Conservation (phyloP, 768 basidiomycete species). For the Inosperma sp. region DNA sequence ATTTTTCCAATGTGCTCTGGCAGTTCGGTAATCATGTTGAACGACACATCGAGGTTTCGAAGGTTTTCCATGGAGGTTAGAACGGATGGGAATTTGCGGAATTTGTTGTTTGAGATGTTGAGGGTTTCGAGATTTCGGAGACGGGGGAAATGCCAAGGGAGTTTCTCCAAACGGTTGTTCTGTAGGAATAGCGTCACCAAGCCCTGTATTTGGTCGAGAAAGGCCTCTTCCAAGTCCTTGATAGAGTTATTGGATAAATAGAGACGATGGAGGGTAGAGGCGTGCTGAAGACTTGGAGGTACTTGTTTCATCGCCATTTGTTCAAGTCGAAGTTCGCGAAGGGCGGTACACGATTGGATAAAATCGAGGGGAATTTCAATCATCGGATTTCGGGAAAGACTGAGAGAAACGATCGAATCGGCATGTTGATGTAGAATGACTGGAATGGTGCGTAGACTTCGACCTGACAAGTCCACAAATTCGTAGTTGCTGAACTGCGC, state of each 20-base stretch:
- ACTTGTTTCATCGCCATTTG: constrained; percentile 95
- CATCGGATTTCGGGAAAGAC: constrained; percentile 91
- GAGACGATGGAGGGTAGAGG: constrained; percentile 66
- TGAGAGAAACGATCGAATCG: constrained; percentile 76
- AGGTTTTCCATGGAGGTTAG: constrained; percentile 72
- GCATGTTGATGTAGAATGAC: constrained; percentile 82
- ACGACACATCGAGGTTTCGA: constrained; percentile 86
- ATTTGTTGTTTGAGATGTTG: constrained; percentile 96
- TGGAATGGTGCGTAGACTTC: constrained; percentile 83
- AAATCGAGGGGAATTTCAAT: constrained; percentile 96
- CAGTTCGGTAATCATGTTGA: constrained; percentile 81
- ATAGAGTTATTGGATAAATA: constrained; percentile 93
- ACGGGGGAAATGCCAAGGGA: constrained; percentile 82
- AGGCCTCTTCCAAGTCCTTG: constrained; percentile 80
- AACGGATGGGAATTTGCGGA: constrained; percentile 66
- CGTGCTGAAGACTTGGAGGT: constrained; percentile 77
- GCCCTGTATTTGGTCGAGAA: constrained; percentile 68
- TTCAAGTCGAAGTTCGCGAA: constrained; percentile 81
- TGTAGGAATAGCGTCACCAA: constrained; percentile 69
- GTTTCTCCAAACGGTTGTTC: constrained; percentile 86
- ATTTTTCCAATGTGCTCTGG: constrained; percentile 78
- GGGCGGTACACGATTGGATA: constrained; percentile 76
- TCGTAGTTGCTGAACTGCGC: constrained; percentile 67
- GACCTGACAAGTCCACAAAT: constrained; percentile 74
- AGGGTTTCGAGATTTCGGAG: constrained; percentile 67